Conservation (phyloP, 2,329 filamentous ascomycete genomes). For the Hawksworthiomyces lignivorus region DNA sequence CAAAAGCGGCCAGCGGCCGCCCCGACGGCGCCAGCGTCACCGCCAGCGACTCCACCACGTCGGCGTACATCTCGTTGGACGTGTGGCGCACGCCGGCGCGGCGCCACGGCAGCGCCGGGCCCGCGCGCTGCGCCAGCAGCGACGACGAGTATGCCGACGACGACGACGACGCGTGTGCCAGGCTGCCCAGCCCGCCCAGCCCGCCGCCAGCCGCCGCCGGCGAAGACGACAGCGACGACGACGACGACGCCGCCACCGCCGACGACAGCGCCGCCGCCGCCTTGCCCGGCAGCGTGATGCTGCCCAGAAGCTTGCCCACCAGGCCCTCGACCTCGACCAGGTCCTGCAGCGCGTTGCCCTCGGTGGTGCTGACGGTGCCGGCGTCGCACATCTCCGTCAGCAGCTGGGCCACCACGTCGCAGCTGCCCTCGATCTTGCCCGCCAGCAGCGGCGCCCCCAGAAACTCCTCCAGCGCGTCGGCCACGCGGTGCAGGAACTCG, state of each 20-base stretch:
- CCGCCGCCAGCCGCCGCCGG: not conserved
- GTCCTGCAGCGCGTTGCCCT: constrained; percentile 86
- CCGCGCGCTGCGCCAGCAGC: constrained; percentile 31
- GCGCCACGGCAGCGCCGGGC: constrained; percentile 70
- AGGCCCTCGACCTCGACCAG: constrained; percentile 86
- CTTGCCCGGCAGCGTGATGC: constrained; percentile 72
- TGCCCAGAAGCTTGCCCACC: constrained; percentile 80
- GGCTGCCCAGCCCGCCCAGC: too few species aligned
- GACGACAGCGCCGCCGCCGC: constrained; percentile 7
- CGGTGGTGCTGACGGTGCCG: constrained; percentile 80
- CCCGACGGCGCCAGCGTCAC: constrained; percentile 89
- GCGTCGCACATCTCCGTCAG: constrained; percentile 95
- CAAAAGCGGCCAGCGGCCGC: constrained; percentile 74
- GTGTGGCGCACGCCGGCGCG: constrained; percentile 89
- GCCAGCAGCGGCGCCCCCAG: constrained; percentile 80
- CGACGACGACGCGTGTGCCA: not conserved
- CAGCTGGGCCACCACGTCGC: constrained; percentile 89
- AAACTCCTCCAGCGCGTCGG: constrained; percentile 92
- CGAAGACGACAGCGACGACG: not conserved
- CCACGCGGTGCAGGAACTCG: constrained; percentile 87
- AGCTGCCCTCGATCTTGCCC: constrained; percentile 78
- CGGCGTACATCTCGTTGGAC: constrained; percentile 94
- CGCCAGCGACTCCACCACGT: constrained; percentile 82
- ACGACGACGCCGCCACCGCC: not conserved
- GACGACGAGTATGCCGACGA: constrained; percentile 20